Evolutionary conservation across 176 grass and related monocot species (phyloP), one percentile per base, ranked within the genome.

Genomic region (Carex scoparia): DNA sequence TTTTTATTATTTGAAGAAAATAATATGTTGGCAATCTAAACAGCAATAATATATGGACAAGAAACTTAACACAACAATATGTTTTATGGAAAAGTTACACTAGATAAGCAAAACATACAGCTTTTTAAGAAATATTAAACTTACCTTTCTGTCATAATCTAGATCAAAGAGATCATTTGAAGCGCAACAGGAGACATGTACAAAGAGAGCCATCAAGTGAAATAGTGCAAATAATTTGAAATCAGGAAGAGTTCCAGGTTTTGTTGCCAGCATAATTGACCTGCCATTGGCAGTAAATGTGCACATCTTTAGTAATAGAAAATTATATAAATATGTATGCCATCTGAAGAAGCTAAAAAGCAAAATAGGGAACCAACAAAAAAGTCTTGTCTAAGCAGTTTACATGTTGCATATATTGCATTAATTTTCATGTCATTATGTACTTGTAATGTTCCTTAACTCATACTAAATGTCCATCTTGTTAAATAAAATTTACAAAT

Each of bases 61-160:
- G 38, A 40, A 40, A 51, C 4, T 40, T 40, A 40, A 51, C 10
- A 51, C 48, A 51, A 51, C 48, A 51, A 2, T 51, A 10, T 51
- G 9, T 51, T 51, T 10, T 51, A 51, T 51, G 48, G 48, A 51
- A 51, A 51, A 51, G 2, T 10, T 51, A 51, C 48, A 49, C 8
- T 10, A 49, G 46, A 49, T 49, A 10, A 49, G 8, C 46, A 49
- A 49, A 46, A 49, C 7, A 51, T 51, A 51, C 48, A 51, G 9
- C 48, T 51, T 2, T 51, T 10, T 51, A 51, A 51, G 3, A 55
- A 15, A 15, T 31, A 31, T 55, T 77, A 38, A 78, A 57, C 51
- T 78, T 78, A 78, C 74, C 33, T 78, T 78, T 78, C 30, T 78
- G 28, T 78, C 74, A 35, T 33, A 33, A 2, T 57, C 74, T 33